phyloP scores from a whole-genome alignment of 2,329 filamentous ascomycete species.

The Diplodia scrobiculata region DNA sequence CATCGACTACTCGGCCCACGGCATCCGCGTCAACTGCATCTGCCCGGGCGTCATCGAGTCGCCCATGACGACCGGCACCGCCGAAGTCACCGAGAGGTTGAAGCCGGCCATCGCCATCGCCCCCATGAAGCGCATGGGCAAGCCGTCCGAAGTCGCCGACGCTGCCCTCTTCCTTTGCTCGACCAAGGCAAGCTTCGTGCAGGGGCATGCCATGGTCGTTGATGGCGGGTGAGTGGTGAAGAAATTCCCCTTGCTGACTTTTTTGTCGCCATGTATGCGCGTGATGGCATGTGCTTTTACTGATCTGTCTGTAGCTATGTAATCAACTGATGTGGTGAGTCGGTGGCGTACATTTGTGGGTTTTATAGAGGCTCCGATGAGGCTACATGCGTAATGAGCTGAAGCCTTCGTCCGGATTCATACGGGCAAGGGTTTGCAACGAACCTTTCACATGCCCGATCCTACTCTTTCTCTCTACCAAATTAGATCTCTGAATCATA shows the following conservation, averaged over 20 bases:
- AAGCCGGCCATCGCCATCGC: slow-evolving; percentile 49
- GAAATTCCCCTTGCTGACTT: not conserved
- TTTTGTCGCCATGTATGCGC: no score
- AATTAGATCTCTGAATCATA: no score
- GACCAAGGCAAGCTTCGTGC: slow-evolving; percentile 57
- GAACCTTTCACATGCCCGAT: no score
- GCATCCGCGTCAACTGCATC: slow-evolving; percentile 62
- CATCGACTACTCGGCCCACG: slow-evolving; percentile 56
- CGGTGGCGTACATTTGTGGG: no score
- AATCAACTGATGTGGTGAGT: not conserved
- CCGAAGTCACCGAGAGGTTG: slow-evolving; percentile 39
- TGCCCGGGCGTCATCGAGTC: slow-evolving; percentile 57
- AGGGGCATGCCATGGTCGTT: slow-evolving; percentile 52
- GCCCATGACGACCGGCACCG: slow-evolving; percentile 39
- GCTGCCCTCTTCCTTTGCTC: slow-evolving; percentile 56
- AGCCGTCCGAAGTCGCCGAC: slow-evolving; percentile 59
- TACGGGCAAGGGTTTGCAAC: no score
- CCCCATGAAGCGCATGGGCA: slow-evolving; percentile 53
- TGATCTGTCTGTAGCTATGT: not conserved
- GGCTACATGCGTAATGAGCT: no score
- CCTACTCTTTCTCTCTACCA: no score
- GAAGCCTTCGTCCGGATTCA: no score
- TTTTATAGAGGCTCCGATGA: not conserved
- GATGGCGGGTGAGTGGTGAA: slow-evolving; percentile 45
- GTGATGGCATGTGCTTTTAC: no score